Base-by-base conservation (phyloP, 306 rosid species). In the Begonia fuchsioides region DNA sequence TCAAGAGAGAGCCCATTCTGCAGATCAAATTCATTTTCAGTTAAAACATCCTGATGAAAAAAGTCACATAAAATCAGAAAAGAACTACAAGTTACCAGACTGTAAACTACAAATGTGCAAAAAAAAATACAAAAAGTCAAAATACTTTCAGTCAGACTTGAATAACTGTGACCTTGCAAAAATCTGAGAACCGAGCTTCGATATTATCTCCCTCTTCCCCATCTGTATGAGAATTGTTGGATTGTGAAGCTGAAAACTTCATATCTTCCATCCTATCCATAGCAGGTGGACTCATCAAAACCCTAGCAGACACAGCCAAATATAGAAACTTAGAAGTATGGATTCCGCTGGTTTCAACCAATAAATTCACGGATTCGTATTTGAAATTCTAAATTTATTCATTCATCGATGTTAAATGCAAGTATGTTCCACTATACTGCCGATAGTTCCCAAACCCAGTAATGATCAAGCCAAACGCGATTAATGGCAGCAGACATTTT, bases 1-100 rank as follows among this genome's bases (percentile, higher is more conserved):
- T 83, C 86, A 86, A 88, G 61, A 2, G 47, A 71, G 47, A 80
- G 47, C 48, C 57, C 86, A 57, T 68, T 72, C 96, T 88, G 81
- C 56, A 59, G 38, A 15, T 43, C 56, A 50, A 16, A 48, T 11
- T 19, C 17, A 58, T 13, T 15, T 39, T 48, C 6, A 1, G 12
- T 13, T 19, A 2, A 19, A 2, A 19, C 3, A 19, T 19, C 2
- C 32, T 20, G 32, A 20, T 0, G 6, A 20, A 20, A 3, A 3
- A 20, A 49, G 38, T 26, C 43, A 58, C 13, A 50, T 5, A 9
- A 40, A 19, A 14, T 9, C 11, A 41, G 9, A 20, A 15, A 20
- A 45, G 15, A 38, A 14, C 8, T 1, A 18, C 13, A 7, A 1
- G 11, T 13, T 43, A 5, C 9, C 13, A 16, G 10, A 15, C 14